These are phyloP conservation scores for Coccinonectria pachysandricola DNA, from an alignment of 2,329 filamentous ascomycete species.

Conservation along the genomic window DNA sequence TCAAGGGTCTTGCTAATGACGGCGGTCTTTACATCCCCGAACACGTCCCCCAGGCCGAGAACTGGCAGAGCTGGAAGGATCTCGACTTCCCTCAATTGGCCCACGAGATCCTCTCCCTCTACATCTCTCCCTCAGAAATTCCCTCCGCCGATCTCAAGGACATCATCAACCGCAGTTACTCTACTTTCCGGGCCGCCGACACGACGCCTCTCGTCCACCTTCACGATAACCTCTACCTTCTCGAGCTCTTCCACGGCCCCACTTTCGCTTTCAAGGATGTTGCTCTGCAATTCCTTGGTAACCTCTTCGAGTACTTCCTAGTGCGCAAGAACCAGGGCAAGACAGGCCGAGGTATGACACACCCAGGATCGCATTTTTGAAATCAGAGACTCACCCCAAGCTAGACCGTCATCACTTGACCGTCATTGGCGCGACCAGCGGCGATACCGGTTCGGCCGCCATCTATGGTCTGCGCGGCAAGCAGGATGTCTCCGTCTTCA, in stretches of 20 bases:
- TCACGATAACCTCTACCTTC: constrained; percentile 57
- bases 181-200: constrained; percentile 73
- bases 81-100: constrained; percentile 72
- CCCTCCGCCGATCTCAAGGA: constrained; percentile 64
- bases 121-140: constrained; percentile 61
- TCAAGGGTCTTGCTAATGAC: constrained; percentile 79
- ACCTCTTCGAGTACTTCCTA: constrained; percentile 85
- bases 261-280: constrained; percentile 89
- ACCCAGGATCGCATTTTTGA: too few species aligned
- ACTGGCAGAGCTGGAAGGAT: constrained; percentile 67
- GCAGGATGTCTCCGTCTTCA: constrained; percentile 94
- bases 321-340: constrained; percentile 51
- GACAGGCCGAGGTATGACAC: constrained; percentile 39
- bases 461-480: constrained; percentile 93
- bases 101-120: constrained; percentile 73
- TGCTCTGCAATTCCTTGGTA: constrained; percentile 89
- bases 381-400: constrained; percentile 9
- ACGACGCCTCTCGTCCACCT: constrained; percentile 51
- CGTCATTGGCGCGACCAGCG: constrained; percentile 77
- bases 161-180: constrained; percentile 74
- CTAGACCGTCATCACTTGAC: constrained; percentile 68
- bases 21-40: constrained; percentile 62
- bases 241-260: constrained; percentile 94
- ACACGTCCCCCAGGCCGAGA: constrained; percentile 52
- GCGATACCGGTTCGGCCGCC: constrained; percentile 85